phyloP scores from a whole-genome alignment of 2,329 filamentous ascomycete species.

The Cladophialophora psammophila region DNA sequence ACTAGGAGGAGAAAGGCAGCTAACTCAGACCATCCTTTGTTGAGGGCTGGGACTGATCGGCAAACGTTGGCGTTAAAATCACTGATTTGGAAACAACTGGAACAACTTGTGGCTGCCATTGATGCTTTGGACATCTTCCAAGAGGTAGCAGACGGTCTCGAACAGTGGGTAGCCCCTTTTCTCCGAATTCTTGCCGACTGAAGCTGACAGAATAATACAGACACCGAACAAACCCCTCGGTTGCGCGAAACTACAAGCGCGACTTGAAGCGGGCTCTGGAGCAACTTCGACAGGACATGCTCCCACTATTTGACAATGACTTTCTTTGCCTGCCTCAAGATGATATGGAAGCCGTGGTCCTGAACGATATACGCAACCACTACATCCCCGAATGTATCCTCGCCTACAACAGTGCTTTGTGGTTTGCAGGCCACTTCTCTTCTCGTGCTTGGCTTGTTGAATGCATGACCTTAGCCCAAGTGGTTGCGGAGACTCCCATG shows the following conservation, averaged over 20 bases:
- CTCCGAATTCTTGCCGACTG: neutral
- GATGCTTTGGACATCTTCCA: slow-evolving; percentile 73
- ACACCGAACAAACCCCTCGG: slow-evolving; percentile 44
- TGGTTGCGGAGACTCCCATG: slow-evolving; percentile 75
- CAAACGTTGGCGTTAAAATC: slow-evolving; percentile 62
- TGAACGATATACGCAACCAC: slow-evolving; percentile 70
- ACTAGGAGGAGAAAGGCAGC: slow-evolving; percentile 41
- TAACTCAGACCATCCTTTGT: slow-evolving; percentile 42
- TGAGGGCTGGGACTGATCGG: slow-evolving; percentile 47
- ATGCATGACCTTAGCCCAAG: slow-evolving; percentile 83
- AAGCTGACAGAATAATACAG: slow-evolving; percentile 33
- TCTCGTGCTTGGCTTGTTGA: slow-evolving; percentile 79
- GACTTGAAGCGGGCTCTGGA: slow-evolving; percentile 64
- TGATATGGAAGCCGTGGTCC: slow-evolving; percentile 65
- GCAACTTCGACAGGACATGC: slow-evolving; percentile 63
- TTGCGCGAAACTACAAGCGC: slow-evolving; percentile 60
- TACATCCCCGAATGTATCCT: slow-evolving; percentile 89
- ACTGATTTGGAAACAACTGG: slow-evolving; percentile 71
- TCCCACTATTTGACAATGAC: slow-evolving; percentile 65
- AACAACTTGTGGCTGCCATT: slow-evolving; percentile 69
- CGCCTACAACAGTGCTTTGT: slow-evolving; percentile 80
- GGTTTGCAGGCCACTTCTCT: slow-evolving; percentile 77
- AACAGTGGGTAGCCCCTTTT: slow-evolving; percentile 48
- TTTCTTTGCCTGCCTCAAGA: slow-evolving; percentile 63
- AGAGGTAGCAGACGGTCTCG: slow-evolving; percentile 58